Evolutionary conservation across 23 red algal genomes (phyloP).

Genomic region (Pyropia yezoensis): DNA sequence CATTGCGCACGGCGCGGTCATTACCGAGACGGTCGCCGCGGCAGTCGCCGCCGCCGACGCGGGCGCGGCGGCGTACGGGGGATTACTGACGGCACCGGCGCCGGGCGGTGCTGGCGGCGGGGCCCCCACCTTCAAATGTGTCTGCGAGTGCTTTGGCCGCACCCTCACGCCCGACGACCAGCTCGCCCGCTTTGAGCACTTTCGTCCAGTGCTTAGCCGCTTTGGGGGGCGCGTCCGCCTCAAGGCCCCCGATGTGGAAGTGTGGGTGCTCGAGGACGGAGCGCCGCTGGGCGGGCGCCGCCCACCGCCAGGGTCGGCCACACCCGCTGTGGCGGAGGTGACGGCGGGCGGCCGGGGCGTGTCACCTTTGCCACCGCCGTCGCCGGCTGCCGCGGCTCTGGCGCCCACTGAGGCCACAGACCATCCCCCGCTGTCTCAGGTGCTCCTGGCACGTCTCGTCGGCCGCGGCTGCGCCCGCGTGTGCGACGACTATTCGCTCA

Average conservation of each 20-base stretch:
- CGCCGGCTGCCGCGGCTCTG: slow-evolving; percentile 1
- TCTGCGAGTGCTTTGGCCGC: slow-evolving; percentile 57
- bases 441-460: slow-evolving; percentile 40
- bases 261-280: slow-evolving; percentile 74
- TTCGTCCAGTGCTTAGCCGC: slow-evolving; percentile 24
- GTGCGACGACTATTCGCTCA: slow-evolving; percentile 47
- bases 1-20: slow-evolving; percentile 26
- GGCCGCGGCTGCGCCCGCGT: slow-evolving; percentile 26
- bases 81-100: neutral
- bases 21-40: slow-evolving; percentile 10
- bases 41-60: slow-evolving; percentile 11
- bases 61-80: no score
- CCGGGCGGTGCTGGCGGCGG: neutral
- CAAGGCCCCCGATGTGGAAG: slow-evolving; percentile 34
- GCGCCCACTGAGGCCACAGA: slow-evolving; percentile 13
- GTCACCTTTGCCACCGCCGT: neutral
- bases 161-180: slow-evolving; percentile 32
- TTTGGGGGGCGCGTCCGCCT: slow-evolving; percentile 59
- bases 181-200: slow-evolving; percentile 44
- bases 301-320: neutral
- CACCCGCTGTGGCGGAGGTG: neutral
- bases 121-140: slow-evolving; percentile 47
- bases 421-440: slow-evolving; percentile 26
- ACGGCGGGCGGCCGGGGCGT: neutral
- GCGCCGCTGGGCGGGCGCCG: no score